Percentiles rank a stretch among this genome's conserved stretches.
phyloP scores from a whole-genome alignment of 768 basidiomycete genomes.

The Trametes maxima region DNA sequence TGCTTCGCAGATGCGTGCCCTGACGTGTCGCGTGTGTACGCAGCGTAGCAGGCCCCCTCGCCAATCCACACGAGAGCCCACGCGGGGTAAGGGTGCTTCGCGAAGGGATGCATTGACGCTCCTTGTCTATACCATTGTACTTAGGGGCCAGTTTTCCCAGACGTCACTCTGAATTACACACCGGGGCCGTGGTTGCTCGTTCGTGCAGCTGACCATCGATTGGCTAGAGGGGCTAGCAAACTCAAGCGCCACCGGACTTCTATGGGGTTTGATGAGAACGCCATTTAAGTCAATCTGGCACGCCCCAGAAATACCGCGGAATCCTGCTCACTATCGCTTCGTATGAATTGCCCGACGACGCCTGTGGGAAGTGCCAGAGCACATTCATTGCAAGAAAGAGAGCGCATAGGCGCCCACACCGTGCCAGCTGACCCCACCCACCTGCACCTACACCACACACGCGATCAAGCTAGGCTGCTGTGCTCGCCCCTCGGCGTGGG shows the following conservation, averaged over 20 bases:
- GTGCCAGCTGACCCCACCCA: slow-evolving; percentile 1
- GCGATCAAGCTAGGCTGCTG: background rate
- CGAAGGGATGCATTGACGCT: slow-evolving; percentile 7
- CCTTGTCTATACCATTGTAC: slow-evolving; percentile 4
- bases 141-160: slow-evolving; percentile 17
- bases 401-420: background rate
- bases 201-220: slow-evolving; percentile 17
- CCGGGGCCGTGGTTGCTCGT: slow-evolving; percentile 1
- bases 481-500: background rate
- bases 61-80: background rate
- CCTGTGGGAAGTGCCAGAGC: background rate
- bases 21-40: background rate
- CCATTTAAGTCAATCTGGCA: background rate
- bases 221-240: slow-evolving; percentile 7
- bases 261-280: slow-evolving; percentile 2
- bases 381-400: background rate
- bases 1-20: background rate
- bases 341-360: slow-evolving; percentile 1
- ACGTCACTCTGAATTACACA: background rate
- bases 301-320: background rate
- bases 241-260: slow-evolving; percentile 5
- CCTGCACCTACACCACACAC: background rate
- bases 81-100: background rate
- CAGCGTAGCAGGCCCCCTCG: background rate
- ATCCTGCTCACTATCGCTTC: background rate